Evolutionary conservation across 495 filamentous ascomycete genomes (phyloP).

Genomic region (Beverwykella pulmonaria): DNA sequence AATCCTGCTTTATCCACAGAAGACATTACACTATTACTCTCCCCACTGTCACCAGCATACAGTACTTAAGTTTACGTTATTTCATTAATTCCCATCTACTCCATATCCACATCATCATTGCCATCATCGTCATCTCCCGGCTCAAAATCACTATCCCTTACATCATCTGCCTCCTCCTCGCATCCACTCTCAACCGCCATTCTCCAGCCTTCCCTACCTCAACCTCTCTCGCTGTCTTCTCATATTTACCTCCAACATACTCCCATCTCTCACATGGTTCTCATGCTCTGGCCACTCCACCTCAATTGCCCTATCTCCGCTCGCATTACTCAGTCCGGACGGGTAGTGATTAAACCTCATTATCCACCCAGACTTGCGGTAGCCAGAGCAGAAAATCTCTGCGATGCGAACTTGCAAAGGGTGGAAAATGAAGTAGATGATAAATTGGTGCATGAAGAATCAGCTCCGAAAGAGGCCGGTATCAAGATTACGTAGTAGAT

Average conservation of each 20-base stretch:
- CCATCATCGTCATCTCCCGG: too few relatives aligned
- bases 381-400: conserved; percentile 30
- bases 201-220: conserved; percentile 4
- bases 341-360: conserved; percentile 30
- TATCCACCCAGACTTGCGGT: conserved; percentile 25
- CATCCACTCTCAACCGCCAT: conserved; percentile 4
- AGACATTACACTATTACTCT: too few relatives aligned
- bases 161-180: conserved; percentile 7
- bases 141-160: neutral
- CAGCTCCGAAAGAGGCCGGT: neutral
- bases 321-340: conserved; percentile 19
- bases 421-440: conserved; percentile 28
- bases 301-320: conserved; percentile 1
- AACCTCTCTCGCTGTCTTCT: conserved; percentile 7
- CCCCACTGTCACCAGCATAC: too few relatives aligned
- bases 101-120: too few relatives aligned
- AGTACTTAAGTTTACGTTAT: too few relatives aligned
- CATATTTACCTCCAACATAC: neutral
- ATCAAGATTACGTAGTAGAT: conserved; percentile 35
- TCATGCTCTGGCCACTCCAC: conserved; percentile 14
- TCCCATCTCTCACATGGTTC: conserved; percentile 8
- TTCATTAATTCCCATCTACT: too few relatives aligned
- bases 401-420: conserved; percentile 18
- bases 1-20: too few relatives aligned
- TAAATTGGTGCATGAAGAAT: conserved; percentile 22